phyloP scores from a whole-genome alignment of 176 grass and related monocot species.

The Chloris gayana region DNA sequence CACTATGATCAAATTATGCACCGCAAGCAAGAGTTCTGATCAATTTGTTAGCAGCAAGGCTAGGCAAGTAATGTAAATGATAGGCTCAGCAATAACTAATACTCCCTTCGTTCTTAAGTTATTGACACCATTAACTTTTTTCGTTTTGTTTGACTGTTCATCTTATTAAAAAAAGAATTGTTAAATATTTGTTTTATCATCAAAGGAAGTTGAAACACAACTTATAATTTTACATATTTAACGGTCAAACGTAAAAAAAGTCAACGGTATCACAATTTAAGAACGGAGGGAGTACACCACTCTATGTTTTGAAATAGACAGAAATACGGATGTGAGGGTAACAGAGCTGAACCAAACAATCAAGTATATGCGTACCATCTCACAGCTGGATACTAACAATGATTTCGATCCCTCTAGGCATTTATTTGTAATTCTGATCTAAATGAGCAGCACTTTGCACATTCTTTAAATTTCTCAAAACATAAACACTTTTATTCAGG shows the following conservation, averaged over 20 bases:
- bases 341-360: background rate
- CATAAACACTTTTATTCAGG: background rate
- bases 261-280: too few species aligned
- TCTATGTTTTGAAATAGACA: background rate
- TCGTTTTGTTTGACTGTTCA: too few species aligned
- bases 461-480: background rate
- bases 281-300: too few species aligned
- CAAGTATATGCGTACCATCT: slow-evolving; percentile 1
- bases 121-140: too few species aligned
- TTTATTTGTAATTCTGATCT: background rate
- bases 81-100: slow-evolving; percentile 16
- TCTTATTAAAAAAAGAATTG: too few species aligned
- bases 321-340: background rate
- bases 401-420: background rate
- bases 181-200: too few species aligned
- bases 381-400: slow-evolving; percentile 27
- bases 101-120: too few species aligned
- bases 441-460: background rate
- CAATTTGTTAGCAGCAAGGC: slow-evolving; percentile 22
- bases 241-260: too few species aligned
- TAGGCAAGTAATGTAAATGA: background rate
- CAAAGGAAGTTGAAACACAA: too few species aligned
- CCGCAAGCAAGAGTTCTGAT: background rate
- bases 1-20: slow-evolving; percentile 20
- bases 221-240: too few species aligned